Evolutionary conservation across 2,329 filamentous ascomycete species (phyloP).

Genomic region (Bipolaris oryzae): DNA sequence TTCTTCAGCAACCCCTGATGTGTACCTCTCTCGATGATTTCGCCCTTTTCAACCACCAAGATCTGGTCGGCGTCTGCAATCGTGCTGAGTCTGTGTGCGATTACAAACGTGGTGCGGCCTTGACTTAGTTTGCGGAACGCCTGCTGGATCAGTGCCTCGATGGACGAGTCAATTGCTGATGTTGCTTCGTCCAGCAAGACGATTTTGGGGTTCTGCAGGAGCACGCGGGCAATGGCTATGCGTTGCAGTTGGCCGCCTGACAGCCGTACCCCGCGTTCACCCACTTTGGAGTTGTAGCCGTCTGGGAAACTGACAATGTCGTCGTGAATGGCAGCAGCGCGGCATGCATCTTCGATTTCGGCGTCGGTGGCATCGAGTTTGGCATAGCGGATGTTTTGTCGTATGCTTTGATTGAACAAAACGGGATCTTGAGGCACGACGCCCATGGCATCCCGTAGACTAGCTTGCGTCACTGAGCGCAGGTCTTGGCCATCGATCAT

Average conservation of each 20-base stretch:
- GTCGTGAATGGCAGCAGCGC: slow-evolving; percentile 67
- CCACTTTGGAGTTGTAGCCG: slow-evolving; percentile 49
- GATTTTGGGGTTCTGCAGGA: slow-evolving; percentile 80
- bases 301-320: slow-evolving; percentile 65
- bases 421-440: slow-evolving; percentile 69
- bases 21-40: slow-evolving; percentile 76
- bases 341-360: slow-evolving; percentile 66
- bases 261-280: slow-evolving; percentile 53
- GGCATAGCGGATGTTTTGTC: slow-evolving; percentile 70
- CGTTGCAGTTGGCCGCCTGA: slow-evolving; percentile 71
- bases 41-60: slow-evolving; percentile 76
- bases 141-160: slow-evolving; percentile 69
- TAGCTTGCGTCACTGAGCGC: slow-evolving; percentile 62
- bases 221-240: slow-evolving; percentile 72
- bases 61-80: slow-evolving; percentile 88
- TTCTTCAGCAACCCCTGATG: slow-evolving; percentile 75
- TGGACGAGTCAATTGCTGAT: slow-evolving; percentile 79
- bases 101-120: slow-evolving; percentile 69
- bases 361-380: slow-evolving; percentile 65
- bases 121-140: slow-evolving; percentile 64
- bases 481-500: slow-evolving; percentile 66
- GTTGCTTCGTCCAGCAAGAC: slow-evolving; percentile 88
- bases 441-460: slow-evolving; percentile 64
- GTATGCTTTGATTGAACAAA: slow-evolving; percentile 68
- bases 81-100: slow-evolving; percentile 80